Conservation (phyloP, 495 filamentous ascomycete species). For the Neurospora tetraspora region DNA sequence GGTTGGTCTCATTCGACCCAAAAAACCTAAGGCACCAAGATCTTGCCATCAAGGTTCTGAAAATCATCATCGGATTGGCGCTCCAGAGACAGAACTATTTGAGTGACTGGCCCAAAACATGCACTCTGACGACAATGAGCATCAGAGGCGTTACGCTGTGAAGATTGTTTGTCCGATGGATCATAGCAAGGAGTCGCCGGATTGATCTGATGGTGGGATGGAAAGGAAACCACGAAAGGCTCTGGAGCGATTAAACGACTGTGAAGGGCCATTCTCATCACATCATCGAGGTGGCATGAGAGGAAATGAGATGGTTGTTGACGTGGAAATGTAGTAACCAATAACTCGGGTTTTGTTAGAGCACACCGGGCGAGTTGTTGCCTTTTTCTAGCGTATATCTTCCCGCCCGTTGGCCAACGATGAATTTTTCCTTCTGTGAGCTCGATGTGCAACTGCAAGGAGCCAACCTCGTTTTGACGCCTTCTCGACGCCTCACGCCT, state of each 20-base stretch:
- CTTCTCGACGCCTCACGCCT: neutral
- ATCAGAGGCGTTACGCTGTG: neutral
- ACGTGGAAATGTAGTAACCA: neutral
- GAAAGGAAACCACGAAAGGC: neutral
- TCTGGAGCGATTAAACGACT: neutral
- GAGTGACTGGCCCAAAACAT: neutral
- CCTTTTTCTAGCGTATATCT: neutral
- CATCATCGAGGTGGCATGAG: neutral
- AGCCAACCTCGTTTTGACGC: neutral
- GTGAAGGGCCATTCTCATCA: neutral
- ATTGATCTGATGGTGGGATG: neutral
- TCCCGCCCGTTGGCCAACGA: neutral
- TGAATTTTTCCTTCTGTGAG: neutral
- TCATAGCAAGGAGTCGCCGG: neutral
- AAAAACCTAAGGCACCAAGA: neutral
- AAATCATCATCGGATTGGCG: neutral
- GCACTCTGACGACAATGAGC: neutral
- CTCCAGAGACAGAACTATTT: neutral
- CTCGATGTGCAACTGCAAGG: neutral
- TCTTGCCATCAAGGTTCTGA: neutral
- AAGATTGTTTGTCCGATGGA: neutral
- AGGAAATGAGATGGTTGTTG: neutral
- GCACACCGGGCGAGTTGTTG: neutral
- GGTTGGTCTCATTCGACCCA: neutral
- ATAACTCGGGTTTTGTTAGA: neutral